A percentile compares a stretch with the other conserved stretches of the same genome.
These are phyloP conservation scores for Fusarium sp. DNA, from an alignment of 2,329 filamentous ascomycete species.

Conservation along the genomic window DNA sequence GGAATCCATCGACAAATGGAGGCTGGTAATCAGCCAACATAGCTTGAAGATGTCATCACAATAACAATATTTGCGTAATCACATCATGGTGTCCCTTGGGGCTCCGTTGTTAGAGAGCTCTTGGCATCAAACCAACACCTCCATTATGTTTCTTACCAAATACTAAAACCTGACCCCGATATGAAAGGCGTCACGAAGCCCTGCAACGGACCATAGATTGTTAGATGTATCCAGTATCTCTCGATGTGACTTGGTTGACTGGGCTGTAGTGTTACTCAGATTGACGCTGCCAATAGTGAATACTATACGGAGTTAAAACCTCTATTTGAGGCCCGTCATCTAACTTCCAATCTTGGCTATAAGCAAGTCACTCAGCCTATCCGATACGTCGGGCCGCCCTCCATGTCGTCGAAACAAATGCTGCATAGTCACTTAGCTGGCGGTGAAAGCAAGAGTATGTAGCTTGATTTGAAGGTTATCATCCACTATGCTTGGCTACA, in stretches of 20 bases:
- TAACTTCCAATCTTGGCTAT: slow-evolving; percentile 11
- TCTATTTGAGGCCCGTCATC: slow-evolving; percentile 34
- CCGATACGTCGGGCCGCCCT: slow-evolving; percentile 11
- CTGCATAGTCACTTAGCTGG: slow-evolving; percentile 1
- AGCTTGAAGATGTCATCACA: not conserved
- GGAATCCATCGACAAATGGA: not conserved
- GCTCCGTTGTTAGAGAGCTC: too few species aligned
- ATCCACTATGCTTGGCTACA: slow-evolving; percentile 4
- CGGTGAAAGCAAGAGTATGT: slow-evolving; percentile 3
- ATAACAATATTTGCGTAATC: not conserved
- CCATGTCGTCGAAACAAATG: not conserved
- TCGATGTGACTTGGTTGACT: not conserved
- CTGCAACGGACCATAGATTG: too few species aligned
- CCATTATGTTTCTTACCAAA: not conserved
- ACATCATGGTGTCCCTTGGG: not conserved
- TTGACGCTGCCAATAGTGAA: slow-evolving; percentile 12
- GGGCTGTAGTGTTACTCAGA: not conserved
- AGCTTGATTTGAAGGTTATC: not conserved
- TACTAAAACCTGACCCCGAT: too few species aligned
- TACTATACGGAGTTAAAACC: slow-evolving; percentile 1
- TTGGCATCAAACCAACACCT: not conserved
- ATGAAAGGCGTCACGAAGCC: not conserved
- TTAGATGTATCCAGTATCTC: too few species aligned
- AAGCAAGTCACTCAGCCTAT: slow-evolving; percentile 9
- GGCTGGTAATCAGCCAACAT: not conserved